Base-by-base conservation (phyloP, 169 alveolate genomes). In the Eimeria tenella region DNA sequence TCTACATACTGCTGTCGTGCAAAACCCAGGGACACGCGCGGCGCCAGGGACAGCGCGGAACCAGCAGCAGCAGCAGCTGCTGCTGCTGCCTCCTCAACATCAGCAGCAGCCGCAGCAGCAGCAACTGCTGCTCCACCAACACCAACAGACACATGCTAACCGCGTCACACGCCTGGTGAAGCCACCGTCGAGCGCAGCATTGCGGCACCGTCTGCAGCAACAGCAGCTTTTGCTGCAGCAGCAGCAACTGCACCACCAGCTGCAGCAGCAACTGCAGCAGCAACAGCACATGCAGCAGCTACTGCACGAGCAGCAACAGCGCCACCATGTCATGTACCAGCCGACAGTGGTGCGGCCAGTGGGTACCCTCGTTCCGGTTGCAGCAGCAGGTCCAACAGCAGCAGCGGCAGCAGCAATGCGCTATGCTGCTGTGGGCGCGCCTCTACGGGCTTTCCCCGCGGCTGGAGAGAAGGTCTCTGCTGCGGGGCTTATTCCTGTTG, bases 221-320 rank as follows among this genome's bases (percentile, higher is more conserved):
- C 88, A 79, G 70, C 88, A 79, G 58, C 68, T 6, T 50, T 50
- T 31, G 70, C 19, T 79, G 88, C 88, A 79, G 52, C 88, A 53
- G 88, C 88, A 79, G 88, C 88, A 79, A 19, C 49, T 25, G 88
- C 88, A 79, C 21, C 88, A 79, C 53, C 88, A 79, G 13, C 71
- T 25, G 71, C 88, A 79, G 50, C 88, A 50, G 71, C 88, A 53
- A 50, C 52, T 25, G n/a, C 88, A 79, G 49, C 88, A 79, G 71
- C 88, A 55, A 19, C 71, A 53, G 53, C 88, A 17, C 42, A 21
- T 74, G 42, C 60, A 31, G n/a, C 84, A 31, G 8, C 62, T 15
- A 4, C 62, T 74, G 23, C 84, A 74, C 23, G 23, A 74, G 62
- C 84, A 42, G 49, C 42, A 74, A 13, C 23, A 17, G 55, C 84